Base-by-base conservation (phyloP, 2,329 filamentous ascomycete genomes). In the Calonectria leucothoes region DNA sequence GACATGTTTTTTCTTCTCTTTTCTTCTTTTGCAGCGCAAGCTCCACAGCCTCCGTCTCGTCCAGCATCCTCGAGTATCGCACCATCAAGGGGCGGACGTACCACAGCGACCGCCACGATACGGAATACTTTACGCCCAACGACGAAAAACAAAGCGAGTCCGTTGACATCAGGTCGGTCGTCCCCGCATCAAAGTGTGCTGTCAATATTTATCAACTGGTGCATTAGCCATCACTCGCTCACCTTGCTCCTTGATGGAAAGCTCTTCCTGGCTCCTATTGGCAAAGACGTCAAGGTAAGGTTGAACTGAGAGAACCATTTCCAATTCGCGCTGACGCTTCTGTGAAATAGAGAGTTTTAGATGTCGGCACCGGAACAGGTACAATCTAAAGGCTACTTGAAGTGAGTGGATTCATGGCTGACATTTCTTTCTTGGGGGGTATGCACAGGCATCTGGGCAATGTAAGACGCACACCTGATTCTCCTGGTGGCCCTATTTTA, bases 121-220 rank as follows among this genome's bases (percentile, higher is more conserved):
- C 69, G 1, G 65, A 74, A 6, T 72, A 74, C 20, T 74, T 69
- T 23, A 70, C 69, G 1, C 72, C 72, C 6, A 74, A 74, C 49
- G 72, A 74, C 45, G 65, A 72, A 11, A 59, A 55, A 59, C 72
- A 74, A 33, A 64, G 66, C 11, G 69, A 72, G 20, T 74, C 72
- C 3, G 63, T 74, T 12, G 72, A 74, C 29, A 69, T 72, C 39
- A 74, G 69, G 72, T 74, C 64, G 33, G 23, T 15, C 25, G 14
- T n/a, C n/a, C 23, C n/a, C 10, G 1, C n/a, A 23, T 27, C 10
- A 14, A 4, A 25, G 27, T 49, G 10, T 14, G 25, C 23, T n/a
- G 17, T 4, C 17, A 31, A 31, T 12, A n/a, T 15, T 3, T 23
- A 7, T 11, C 51, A 61, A 31, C 59, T 20, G 1, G 1, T 17